A percentile compares a stretch with the other conserved stretches of the same genome.
These are phyloP conservation scores for Monosporascus sp. DNA, from an alignment of 2,329 filamentous ascomycete genomes.

Conservation along the genomic window DNA sequence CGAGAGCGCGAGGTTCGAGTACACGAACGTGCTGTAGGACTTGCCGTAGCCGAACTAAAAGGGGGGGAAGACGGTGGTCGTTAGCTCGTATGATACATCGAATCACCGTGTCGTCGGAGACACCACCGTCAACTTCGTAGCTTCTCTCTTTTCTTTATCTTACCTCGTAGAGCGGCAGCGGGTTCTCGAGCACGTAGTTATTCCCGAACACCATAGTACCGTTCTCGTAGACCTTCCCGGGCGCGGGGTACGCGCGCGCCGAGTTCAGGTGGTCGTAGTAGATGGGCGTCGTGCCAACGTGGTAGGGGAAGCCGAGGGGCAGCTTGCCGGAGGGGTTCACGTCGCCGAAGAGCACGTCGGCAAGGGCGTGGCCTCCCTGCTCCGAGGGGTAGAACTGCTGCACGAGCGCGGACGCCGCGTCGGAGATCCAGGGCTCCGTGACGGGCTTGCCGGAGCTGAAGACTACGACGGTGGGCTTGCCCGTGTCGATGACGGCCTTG, in stretches of 20 bases:
- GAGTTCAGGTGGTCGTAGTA: constrained; percentile 73
- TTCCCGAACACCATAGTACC: constrained; percentile 60
- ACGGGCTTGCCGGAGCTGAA: constrained; percentile 68
- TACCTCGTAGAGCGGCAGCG: constrained; percentile 52
- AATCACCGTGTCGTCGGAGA: too few relatives aligned
- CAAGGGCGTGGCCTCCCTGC: constrained; percentile 61
- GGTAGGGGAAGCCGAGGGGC: constrained; percentile 61
- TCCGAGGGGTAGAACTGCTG: constrained; percentile 74
- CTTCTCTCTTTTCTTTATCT: background rate
- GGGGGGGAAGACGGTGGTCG: background rate
- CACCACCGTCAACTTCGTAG: too few relatives aligned
- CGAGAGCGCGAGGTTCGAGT: constrained; percentile 49
- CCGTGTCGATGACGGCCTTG: constrained; percentile 61
- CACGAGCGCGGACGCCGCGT: constrained; percentile 58
- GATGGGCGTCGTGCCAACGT: constrained; percentile 61
- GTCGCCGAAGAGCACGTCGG: constrained; percentile 60
- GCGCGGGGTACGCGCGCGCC: constrained; percentile 47
- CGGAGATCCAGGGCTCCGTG: constrained; percentile 68
- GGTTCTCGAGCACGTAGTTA: constrained; percentile 59
- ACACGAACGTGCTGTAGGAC: constrained; percentile 61
- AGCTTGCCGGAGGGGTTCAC: constrained; percentile 64
- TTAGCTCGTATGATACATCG: background rate
- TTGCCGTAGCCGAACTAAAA: constrained; percentile 60
- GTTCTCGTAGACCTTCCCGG: constrained; percentile 49
- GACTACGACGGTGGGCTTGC: constrained; percentile 63